phyloP scores from a whole-genome alignment of 495 filamentous ascomycete genomes.

The Rostrohypoxylon terebratum region DNA sequence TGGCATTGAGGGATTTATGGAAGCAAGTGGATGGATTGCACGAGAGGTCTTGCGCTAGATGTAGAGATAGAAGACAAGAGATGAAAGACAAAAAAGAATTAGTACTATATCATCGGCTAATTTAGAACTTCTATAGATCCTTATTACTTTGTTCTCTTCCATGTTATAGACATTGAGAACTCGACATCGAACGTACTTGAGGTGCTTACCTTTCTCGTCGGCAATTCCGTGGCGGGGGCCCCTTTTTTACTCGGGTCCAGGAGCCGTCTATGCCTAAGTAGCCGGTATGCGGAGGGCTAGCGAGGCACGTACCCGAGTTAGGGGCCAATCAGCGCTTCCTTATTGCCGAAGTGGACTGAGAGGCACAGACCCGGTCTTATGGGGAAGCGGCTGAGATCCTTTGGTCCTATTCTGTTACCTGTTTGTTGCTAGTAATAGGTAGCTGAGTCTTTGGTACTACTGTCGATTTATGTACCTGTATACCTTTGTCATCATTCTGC shows the following conservation, averaged over 20 bases:
- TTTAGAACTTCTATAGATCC: too few species aligned
- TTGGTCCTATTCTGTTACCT: neutral
- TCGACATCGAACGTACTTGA: neutral
- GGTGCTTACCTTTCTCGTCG: neutral
- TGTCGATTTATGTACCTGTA: too few species aligned
- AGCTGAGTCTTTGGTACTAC: too few species aligned
- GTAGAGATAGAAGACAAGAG: neutral
- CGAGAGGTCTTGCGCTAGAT: neutral
- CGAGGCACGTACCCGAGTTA: neutral
- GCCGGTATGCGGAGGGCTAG: neutral
- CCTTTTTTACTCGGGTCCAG: neutral
- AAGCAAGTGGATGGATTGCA: too few species aligned
- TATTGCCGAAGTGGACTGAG: conserved; percentile 1
- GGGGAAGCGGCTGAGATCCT: neutral
- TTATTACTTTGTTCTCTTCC: conserved; percentile 1
- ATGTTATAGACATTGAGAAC: neutral
- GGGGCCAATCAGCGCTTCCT: conserved; percentile 15
- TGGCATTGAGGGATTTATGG: neutral
- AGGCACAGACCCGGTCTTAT: neutral
- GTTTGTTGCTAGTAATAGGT: too few species aligned
- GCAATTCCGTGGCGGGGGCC: neutral
- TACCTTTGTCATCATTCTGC: neutral
- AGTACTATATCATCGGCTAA: too few species aligned
- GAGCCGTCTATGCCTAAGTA: neutral
- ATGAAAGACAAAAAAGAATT: neutral